These are phyloP conservation scores for Penicillium sp. DNA, from an alignment of 2,329 filamentous ascomycete species.

Conservation along the genomic window DNA sequence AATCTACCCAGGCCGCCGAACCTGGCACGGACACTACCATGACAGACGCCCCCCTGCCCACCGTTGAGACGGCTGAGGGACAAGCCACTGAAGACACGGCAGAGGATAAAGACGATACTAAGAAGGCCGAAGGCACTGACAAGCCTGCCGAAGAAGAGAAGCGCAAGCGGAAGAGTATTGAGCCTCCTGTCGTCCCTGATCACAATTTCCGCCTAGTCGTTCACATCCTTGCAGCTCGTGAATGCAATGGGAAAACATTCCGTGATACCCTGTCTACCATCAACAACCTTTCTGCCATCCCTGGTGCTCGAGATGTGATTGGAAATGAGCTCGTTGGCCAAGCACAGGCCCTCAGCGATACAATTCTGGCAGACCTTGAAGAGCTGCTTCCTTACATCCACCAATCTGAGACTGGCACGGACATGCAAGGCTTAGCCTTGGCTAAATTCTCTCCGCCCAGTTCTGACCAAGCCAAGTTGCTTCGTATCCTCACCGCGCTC, in stretches of 20 bases:
- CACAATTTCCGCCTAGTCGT: constrained; percentile 92
- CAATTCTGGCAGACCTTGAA: constrained; percentile 80
- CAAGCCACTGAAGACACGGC: constrained; percentile 25
- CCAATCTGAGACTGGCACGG: constrained; percentile 82
- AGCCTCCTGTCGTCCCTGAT: constrained; percentile 81
- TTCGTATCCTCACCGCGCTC: constrained; percentile 87
- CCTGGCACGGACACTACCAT: constrained; percentile 40
- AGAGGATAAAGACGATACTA: constrained; percentile 33
- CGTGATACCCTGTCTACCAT: constrained; percentile 97
- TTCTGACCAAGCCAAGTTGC: constrained; percentile 93
- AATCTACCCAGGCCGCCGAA: constrained; percentile 14
- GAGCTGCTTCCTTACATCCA: constrained; percentile 84
- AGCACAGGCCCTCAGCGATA: constrained; percentile 78
- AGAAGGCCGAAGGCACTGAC: constrained; percentile 21
- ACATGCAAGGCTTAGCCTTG: constrained; percentile 91
- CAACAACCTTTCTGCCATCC: constrained; percentile 93
- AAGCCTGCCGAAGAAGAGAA: constrained; percentile 48
- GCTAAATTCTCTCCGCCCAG: constrained; percentile 95
- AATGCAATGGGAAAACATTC: constrained; percentile 97
- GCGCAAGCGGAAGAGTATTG: constrained; percentile 63
- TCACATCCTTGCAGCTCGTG: constrained; percentile 90
- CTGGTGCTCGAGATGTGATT: constrained; percentile 84
- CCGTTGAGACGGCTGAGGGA: constrained; percentile 32
- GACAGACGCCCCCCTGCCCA: constrained; percentile 37
- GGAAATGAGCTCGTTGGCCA: constrained; percentile 90